Percentiles rank a stretch among this genome's conserved stretches.
Conservation (phyloP, 202 grass and related monocot genomes). For the Carex sylvatica region DNA sequence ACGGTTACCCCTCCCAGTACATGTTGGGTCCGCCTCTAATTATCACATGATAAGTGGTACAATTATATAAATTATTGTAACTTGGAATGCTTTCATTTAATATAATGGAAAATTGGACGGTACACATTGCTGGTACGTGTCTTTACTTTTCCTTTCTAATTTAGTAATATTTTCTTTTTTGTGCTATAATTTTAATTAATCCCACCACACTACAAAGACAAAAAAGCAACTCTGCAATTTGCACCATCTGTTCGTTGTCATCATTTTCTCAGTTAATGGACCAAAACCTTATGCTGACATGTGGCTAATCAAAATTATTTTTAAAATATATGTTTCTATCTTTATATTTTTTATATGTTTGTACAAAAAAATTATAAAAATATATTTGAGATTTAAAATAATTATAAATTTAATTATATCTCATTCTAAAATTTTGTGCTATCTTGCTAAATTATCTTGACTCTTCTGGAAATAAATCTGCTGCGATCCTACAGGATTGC, state of each 20-base stretch:
- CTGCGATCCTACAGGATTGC: no score
- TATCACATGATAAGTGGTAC: not conserved
- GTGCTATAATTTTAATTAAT: conserved; percentile 4
- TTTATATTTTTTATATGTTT: no score
- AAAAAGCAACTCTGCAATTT: not conserved
- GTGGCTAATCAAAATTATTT: no score
- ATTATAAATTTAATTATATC: no score
- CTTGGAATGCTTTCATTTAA: not conserved
- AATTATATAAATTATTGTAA: conserved; percentile 16
- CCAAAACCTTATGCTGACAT: not conserved
- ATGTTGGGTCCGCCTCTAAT: no score
- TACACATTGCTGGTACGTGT: not conserved
- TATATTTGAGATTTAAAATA: no score
- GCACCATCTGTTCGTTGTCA: not conserved
- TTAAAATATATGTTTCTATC: no score
- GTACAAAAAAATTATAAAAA: no score
- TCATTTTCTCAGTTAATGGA: not conserved
- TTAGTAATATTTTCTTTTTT: not conserved
- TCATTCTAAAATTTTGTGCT: no score
- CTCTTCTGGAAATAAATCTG: no score
- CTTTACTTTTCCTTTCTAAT: not conserved
- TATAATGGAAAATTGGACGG: not conserved
- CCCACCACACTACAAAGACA: not conserved
- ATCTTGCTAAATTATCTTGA: no score
- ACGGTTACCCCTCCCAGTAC: no score